These are phyloP conservation scores for Petasospora fabianii DNA, from an alignment of 1,139 yeast species.

Conservation along the genomic window DNA sequence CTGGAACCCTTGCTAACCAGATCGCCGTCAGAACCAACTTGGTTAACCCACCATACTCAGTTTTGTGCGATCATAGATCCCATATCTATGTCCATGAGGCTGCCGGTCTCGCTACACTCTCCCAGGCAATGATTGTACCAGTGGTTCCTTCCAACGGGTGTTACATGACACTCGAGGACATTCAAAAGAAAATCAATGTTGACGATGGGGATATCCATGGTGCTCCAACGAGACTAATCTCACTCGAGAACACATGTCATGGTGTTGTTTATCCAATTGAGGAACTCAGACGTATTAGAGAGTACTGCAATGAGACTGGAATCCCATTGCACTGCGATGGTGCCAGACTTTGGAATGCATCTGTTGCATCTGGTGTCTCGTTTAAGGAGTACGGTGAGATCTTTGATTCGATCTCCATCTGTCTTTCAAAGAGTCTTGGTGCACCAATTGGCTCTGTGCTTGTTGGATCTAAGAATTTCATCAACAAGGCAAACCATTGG, in stretches of 20 bases:
- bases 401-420: slow-evolving; percentile 86
- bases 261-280: slow-evolving; percentile 81
- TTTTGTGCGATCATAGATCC: slow-evolving; percentile 80
- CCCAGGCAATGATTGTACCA: slow-evolving; percentile 91
- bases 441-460: slow-evolving; percentile 93
- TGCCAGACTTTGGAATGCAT: slow-evolving; percentile 93
- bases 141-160: slow-evolving; percentile 71
- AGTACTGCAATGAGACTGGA: slow-evolving; percentile 62
- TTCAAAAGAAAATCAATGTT: slow-evolving; percentile 58
- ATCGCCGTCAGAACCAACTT: slow-evolving; percentile 77
- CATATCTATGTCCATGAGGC: slow-evolving; percentile 86
- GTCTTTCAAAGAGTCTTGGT: slow-evolving; percentile 87
- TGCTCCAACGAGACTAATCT: slow-evolving; percentile 83
- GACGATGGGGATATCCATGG: slow-evolving; percentile 84
- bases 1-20: slow-evolving; percentile 92
- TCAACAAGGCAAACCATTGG: slow-evolving; percentile 77
- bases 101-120: slow-evolving; percentile 83
- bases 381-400: slow-evolving; percentile 68
- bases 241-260: slow-evolving; percentile 84
- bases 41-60: slow-evolving; percentile 80
- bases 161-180: slow-evolving; percentile 77
- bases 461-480: slow-evolving; percentile 62
- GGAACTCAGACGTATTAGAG: slow-evolving; percentile 69
- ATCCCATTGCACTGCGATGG: slow-evolving; percentile 85
- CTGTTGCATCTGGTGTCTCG: slow-evolving; percentile 67